Conservation (phyloP, 805 yeast species). For the Aciculoconidium aculeatum region DNA sequence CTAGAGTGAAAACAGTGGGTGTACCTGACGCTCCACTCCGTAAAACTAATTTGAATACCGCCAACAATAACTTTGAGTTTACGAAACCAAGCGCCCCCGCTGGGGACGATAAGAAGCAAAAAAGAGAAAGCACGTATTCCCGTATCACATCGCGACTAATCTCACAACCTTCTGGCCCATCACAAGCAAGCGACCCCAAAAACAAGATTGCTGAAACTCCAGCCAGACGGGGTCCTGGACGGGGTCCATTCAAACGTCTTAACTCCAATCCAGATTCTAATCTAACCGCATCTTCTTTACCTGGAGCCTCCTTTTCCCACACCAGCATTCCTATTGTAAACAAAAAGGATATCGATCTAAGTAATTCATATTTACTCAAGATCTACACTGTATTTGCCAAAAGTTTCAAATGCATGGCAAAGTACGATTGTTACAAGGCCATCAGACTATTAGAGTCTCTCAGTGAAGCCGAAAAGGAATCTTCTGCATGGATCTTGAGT, state of each 20-base stretch:
- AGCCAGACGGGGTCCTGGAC: constrained; percentile 6
- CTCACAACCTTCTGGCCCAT: constrained; percentile 27
- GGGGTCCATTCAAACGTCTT: constrained; percentile 4
- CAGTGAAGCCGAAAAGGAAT: constrained; percentile 54
- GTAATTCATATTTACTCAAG: constrained; percentile 39
- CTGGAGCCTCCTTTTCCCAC: constrained; percentile 2
- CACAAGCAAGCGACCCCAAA: constrained; percentile 6
- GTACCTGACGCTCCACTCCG: constrained; percentile 37
- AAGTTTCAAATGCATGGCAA: constrained; percentile 53
- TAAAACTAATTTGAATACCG: constrained; percentile 19
- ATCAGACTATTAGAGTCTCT: constrained; percentile 60
- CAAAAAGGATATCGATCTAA: constrained; percentile 21
- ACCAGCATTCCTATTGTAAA: constrained; percentile 6
- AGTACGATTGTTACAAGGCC: constrained; percentile 77
- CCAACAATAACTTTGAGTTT: constrained; percentile 18
- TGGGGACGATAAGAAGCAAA: constrained; percentile 17
- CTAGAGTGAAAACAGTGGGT: constrained; percentile 17
- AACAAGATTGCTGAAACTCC: constrained; percentile 5
- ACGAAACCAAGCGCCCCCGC: constrained; percentile 26
- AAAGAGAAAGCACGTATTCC: constrained; percentile 32
- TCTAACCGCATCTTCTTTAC: constrained; percentile 2
- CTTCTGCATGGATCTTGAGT: constrained; percentile 78
- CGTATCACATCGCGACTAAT: constrained; percentile 44
- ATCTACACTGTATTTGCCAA: constrained; percentile 53
- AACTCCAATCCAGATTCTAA: constrained; percentile 6